Evolutionary conservation across 2,329 filamentous ascomycete genomes (phyloP).

Genomic region (Nemania serpens): DNA sequence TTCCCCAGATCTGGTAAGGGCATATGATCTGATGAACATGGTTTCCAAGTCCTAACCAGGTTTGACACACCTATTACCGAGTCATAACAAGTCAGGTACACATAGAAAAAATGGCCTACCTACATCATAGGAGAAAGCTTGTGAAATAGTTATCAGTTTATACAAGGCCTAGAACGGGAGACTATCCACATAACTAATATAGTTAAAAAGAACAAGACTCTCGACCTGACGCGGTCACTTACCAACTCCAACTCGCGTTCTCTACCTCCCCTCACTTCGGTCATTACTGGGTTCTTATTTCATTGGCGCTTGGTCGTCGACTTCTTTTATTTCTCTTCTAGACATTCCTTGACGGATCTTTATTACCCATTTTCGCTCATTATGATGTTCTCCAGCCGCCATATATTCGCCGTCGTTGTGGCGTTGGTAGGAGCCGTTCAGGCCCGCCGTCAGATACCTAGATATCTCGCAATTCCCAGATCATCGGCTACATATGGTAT

Average conservation of each 20-base stretch:
- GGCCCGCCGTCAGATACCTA: conserved; percentile 19
- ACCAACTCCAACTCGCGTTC: not conserved
- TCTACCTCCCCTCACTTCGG: not conserved
- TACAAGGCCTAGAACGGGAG: not conserved
- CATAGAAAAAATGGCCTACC: not conserved
- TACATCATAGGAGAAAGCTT: too few species aligned
- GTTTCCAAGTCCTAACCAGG: not conserved
- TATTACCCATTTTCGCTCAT: conserved; percentile 21
- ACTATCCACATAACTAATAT: not conserved
- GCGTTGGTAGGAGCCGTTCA: conserved; percentile 22
- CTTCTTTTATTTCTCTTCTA: conserved; percentile 23
- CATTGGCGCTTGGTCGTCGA: conserved; percentile 28
- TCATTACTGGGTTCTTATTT: conserved; percentile 16
- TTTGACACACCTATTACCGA: not conserved
- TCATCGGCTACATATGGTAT: conserved; percentile 5
- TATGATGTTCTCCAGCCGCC: conserved; percentile 33
- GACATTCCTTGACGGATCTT: conserved; percentile 19
- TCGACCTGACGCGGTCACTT: not conserved
- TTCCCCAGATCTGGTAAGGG: conserved; percentile 3
- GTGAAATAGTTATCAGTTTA: not conserved
- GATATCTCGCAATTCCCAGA: conserved; percentile 13
- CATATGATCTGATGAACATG: not conserved
- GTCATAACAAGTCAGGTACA: not conserved
- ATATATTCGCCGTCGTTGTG: conserved; percentile 24
- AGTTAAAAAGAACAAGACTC: conserved; percentile 3